Base-by-base conservation (phyloP, 371 early-diverging fungal genomes). In the Mortierella sp. region DNA sequence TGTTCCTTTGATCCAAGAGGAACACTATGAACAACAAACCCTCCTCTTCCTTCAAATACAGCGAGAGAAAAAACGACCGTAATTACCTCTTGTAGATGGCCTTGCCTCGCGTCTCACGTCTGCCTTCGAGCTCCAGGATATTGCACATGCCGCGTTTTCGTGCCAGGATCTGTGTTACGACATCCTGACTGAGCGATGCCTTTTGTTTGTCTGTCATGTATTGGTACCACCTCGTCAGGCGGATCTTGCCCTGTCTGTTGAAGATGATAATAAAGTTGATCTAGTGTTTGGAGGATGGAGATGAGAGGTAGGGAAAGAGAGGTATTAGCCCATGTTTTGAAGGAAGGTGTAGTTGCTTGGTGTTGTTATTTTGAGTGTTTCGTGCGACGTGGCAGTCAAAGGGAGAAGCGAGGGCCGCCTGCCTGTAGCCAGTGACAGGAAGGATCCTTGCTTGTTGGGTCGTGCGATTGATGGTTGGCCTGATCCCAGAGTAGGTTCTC, bases 171-270 rank as follows among this genome's bases (percentile, higher is more conserved):
- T 83, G 81, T 76, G 87, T 82, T 48, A 89, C 82, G 44, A 83
- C 79, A 34, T 89, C 90, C 46, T 77, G 80, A 70, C 89, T 88
- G 54, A 89, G 79, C 19, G 90, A 90, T 10, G 88, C 76, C 67
- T 87, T 82, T 73, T 89, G 87, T 70, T 82, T 82, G 59, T 87
- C 79, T 46, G 86, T 70, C 74, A 76, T 75, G 71, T 79, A 73
- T 57, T 79, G 78, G 59, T 88, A 89, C 88, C 88, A 89, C 73
- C 88, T 69, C 55, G 84, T 89, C 40, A 89, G 78, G 73, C 89
- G 82, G 76, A 89, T 82, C 81, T 89, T 89, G 81, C 90, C 90
- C 72, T 89, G 89, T 70, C 90, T 89, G 76, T 83, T 87, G 75
- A 89, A 90, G 54, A 90, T 74, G 73, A 89, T 54, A 53, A 89